Percentiles rank a stretch among this genome's conserved stretches.
Conservation (phyloP, 805 yeast species). For the Saturnispora besseyi region DNA sequence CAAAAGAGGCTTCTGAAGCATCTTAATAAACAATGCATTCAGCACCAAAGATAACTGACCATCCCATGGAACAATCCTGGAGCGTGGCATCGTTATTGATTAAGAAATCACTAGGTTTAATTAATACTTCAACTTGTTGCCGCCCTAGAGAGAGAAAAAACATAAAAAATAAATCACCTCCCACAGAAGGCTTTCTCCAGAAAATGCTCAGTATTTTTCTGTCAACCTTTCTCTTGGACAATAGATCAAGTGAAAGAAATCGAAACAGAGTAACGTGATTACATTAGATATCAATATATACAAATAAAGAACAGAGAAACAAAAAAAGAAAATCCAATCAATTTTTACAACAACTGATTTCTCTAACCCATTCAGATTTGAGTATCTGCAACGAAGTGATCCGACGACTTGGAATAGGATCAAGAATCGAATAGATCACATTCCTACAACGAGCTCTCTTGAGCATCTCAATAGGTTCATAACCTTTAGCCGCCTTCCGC, state of each 20-base stretch:
- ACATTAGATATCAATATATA: not conserved
- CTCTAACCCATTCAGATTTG: constrained; percentile 94
- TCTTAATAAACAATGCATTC: not conserved
- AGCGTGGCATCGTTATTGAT: not conserved
- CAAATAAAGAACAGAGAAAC: not conserved
- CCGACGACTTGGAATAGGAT: constrained; percentile 82
- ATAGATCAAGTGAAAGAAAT: no score
- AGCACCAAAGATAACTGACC: not conserved
- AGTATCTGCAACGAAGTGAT: constrained; percentile 82
- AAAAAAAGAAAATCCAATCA: not conserved
- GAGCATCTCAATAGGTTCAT: constrained; percentile 80
- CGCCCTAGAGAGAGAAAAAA: no score
- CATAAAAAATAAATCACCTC: no score
- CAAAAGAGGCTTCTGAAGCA: not conserved
- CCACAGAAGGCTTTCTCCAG: no score
- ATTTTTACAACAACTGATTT: constrained; percentile 61
- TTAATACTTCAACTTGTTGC: no score
- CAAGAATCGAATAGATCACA: constrained; percentile 86
- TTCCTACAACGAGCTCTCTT: constrained; percentile 86
- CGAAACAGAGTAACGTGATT: not conserved
- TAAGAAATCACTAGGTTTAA: not conserved
- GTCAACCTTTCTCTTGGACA: no score
- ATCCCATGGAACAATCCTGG: not conserved
- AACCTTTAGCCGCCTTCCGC: constrained; percentile 76
- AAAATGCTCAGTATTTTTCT: no score